phyloP scores from a whole-genome alignment of 108 stramenopile genomes.

The Hondaea fermentalgiana region DNA sequence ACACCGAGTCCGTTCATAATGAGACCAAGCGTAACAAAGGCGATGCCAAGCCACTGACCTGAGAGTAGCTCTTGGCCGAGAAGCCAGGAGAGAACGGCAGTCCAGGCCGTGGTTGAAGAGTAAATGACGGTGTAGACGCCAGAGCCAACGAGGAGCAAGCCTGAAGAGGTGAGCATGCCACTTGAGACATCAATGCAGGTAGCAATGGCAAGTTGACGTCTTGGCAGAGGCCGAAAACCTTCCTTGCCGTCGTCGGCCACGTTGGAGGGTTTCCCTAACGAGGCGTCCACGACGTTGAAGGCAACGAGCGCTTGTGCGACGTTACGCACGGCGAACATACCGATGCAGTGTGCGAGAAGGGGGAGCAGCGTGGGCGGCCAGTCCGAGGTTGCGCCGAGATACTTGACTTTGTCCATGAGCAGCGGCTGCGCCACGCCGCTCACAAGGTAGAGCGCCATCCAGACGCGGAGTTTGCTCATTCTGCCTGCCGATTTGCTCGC shows the following conservation, averaged over 20 bases:
- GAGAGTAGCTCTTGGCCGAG: background rate
- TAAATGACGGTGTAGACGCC: slow-evolving; percentile 14
- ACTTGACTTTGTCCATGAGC: background rate
- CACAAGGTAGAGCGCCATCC: background rate
- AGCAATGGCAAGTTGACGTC: background rate
- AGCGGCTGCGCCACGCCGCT: background rate
- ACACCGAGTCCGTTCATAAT: background rate
- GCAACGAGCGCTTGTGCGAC: background rate
- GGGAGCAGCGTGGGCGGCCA: background rate
- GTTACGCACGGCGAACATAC: background rate
- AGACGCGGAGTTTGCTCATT: background rate
- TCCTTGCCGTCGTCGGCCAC: background rate
- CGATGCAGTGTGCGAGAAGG: background rate
- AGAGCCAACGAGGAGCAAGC: background rate
- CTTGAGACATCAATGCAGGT: background rate
- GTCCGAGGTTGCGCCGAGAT: background rate
- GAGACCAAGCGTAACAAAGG: background rate
- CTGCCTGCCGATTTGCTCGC: background rate
- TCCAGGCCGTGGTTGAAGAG: background rate
- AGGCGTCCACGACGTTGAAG: background rate
- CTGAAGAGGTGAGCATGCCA: background rate
- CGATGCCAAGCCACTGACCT: background rate
- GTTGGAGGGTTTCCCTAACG: background rate
- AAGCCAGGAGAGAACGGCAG: background rate
- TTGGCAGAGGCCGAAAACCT: background rate